These are phyloP conservation scores for Leccinum barrowsii DNA, from an alignment of 768 basidiomycete species.

Conservation along the genomic window DNA sequence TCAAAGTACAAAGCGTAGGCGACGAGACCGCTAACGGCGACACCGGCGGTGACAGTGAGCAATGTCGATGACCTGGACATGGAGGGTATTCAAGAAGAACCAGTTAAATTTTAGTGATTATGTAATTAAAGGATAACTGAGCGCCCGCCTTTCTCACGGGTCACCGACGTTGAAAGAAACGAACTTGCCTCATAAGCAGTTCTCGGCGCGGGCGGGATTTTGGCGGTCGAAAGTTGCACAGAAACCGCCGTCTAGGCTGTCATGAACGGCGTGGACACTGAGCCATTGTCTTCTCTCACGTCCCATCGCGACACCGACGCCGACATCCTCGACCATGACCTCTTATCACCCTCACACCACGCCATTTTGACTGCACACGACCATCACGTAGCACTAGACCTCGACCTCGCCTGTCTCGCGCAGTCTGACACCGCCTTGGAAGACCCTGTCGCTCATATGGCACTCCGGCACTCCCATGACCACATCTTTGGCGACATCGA, in stretches of 20 bases:
- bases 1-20: slow-evolving; percentile 95
- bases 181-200: slow-evolving; percentile 20
- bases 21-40: slow-evolving; percentile 52
- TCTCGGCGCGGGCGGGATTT: slow-evolving; percentile 16
- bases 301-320: slow-evolving; percentile 28
- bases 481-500: slow-evolving; percentile 31
- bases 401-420: slow-evolving; percentile 28
- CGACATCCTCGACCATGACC: slow-evolving; percentile 32
- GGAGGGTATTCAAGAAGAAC: background rate
- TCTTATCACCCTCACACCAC: slow-evolving; percentile 32
- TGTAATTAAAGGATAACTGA: slow-evolving; percentile 18
- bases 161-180: slow-evolving; percentile 22
- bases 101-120: slow-evolving; percentile 12
- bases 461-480: slow-evolving; percentile 30
- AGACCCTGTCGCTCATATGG: slow-evolving; percentile 26
- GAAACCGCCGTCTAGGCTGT: slow-evolving; percentile 23
- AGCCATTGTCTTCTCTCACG: slow-evolving; percentile 28
- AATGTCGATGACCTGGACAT: slow-evolving; percentile 36
- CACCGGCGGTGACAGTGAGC: slow-evolving; percentile 37
- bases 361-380: slow-evolving; percentile 26
- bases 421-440: slow-evolving; percentile 27
- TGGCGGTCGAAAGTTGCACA: slow-evolving; percentile 17
- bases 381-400: slow-evolving; percentile 30
- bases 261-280: slow-evolving; percentile 45
- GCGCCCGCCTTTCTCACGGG: slow-evolving; percentile 20